These are phyloP conservation scores for Metschnikowia peoriensis DNA, from an alignment of 805 yeast genomes.

Conservation along the genomic window DNA sequence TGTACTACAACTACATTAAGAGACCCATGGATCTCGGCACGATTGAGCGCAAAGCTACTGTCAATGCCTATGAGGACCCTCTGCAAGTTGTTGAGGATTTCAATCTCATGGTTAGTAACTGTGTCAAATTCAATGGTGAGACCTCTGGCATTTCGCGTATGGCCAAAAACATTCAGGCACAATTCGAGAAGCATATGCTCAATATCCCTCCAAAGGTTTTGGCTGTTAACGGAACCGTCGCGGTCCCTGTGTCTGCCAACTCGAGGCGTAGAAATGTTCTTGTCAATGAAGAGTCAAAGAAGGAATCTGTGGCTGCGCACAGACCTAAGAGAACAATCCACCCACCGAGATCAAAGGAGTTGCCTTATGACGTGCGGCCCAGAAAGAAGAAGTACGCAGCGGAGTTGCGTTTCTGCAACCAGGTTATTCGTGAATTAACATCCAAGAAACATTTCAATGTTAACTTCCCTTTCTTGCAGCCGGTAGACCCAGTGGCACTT, in stretches of 20 bases:
- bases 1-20: constrained; percentile 77
- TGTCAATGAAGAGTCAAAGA: constrained; percentile 38
- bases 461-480: constrained; percentile 87
- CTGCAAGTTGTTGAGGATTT: constrained; percentile 73
- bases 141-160: constrained; percentile 81
- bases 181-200: constrained; percentile 89
- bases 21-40: constrained; percentile 94
- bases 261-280: constrained; percentile 22
- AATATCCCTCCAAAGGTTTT: constrained; percentile 73
- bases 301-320: constrained; percentile 74
- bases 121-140: constrained; percentile 81
- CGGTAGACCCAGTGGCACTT: constrained; percentile 93
- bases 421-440: constrained; percentile 74
- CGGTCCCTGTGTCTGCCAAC: constrained; percentile 15
- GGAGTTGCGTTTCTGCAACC: constrained; percentile 83
- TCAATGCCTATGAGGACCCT: constrained; percentile 69
- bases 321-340: constrained; percentile 95
- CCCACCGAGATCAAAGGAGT: constrained; percentile 93
- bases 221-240: constrained; percentile 17
- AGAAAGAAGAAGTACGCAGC: constrained; percentile 88
- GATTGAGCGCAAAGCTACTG: constrained; percentile 74
- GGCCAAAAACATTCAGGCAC: constrained; percentile 88
- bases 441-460: constrained; percentile 81
- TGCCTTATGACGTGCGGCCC: constrained; percentile 88
- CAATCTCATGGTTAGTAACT: constrained; percentile 79